Base-by-base conservation (phyloP, 257 asterid species). In the Anisodus acutangulus region DNA sequence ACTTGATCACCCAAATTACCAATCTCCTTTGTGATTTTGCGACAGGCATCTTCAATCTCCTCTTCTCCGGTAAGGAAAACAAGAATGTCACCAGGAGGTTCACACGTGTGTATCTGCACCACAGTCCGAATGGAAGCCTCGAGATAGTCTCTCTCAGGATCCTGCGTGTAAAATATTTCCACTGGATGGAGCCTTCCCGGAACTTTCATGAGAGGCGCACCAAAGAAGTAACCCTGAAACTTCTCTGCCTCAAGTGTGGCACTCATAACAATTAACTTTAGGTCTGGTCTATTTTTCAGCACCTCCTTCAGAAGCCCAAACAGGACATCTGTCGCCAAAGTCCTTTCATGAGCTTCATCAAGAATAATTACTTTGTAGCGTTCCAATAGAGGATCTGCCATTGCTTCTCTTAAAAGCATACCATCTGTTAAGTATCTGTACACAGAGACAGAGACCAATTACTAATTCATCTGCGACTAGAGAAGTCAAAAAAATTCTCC, bases 311-410 rank as follows among this genome's bases (percentile, higher is more conserved):
- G 91, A 85, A 97, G 95, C 70, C 99, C 99, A 92, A 97, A 95
- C 11, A 95, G 89, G 64, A 97, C 99, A 87, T 97, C 98, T 0
- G 99, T 97, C n/a, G 98, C 98, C 87, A 95, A 85, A 39, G 99
- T 97, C 87, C 99, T 91, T 92, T 97, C 98, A 62, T 97, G 99
- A 78, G 99, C 98, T 90, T 97, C 99, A 88, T 97, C 99, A 63
- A 97, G 97, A 87, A 97, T 93, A 54, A 95, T 97, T 58, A 97
- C 99, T 88, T 95, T 95, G 88, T 97, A 97, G 82, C 98, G 91
- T 89, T 97, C 98, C 86, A 97, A 83, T 9, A 95, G 92, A 4
- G 99, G 99, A 87, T 97, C 99, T 0, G 97, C 90, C 99, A 97
- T 95, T 82, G 99, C 99, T 90, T 97, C 99, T 89, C 98, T 95